These are phyloP conservation scores for Fusarium keratoplasticum DNA, from an alignment of 2,329 filamentous ascomycete species.

Conservation along the genomic window DNA sequence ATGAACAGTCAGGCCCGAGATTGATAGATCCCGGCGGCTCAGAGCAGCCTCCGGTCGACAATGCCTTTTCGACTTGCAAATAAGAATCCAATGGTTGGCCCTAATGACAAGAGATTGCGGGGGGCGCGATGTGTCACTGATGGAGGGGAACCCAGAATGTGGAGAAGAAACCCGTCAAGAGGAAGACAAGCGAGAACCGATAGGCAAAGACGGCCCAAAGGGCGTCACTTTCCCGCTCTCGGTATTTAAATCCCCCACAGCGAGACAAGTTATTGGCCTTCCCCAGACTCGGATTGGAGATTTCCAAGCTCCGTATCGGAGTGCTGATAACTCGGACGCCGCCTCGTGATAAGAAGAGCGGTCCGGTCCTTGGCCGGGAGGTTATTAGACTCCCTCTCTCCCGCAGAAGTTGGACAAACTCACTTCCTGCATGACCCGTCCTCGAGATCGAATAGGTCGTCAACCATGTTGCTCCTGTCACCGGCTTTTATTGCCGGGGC, in stretches of 20 bases:
- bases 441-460: background rate
- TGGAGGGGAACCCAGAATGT: conserved; percentile 16
- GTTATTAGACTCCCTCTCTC: background rate
- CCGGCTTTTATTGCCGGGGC: conserved; percentile 41
- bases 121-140: background rate
- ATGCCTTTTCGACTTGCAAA: conserved; percentile 17
- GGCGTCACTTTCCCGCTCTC: conserved; percentile 1
- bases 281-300: conserved; percentile 26
- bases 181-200: conserved; percentile 12
- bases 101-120: background rate
- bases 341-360: conserved; percentile 34
- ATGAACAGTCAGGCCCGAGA: background rate
- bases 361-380: background rate
- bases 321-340: conserved; percentile 9
- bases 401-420: background rate
- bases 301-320: conserved; percentile 14
- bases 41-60: background rate
- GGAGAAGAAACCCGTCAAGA: conserved; percentile 12
- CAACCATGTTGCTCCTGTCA: conserved; percentile 45
- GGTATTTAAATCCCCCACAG: conserved; percentile 20
- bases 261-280: conserved; percentile 7
- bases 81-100: conserved; percentile 19
- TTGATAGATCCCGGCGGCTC: background rate
- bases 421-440: background rate
- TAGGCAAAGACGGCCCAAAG: conserved; percentile 7